Evolutionary conservation across 2,329 filamentous ascomycete genomes (phyloP), one percentile per base, ranked within the genome.

Genomic region (Microsporum audouinii): DNA sequence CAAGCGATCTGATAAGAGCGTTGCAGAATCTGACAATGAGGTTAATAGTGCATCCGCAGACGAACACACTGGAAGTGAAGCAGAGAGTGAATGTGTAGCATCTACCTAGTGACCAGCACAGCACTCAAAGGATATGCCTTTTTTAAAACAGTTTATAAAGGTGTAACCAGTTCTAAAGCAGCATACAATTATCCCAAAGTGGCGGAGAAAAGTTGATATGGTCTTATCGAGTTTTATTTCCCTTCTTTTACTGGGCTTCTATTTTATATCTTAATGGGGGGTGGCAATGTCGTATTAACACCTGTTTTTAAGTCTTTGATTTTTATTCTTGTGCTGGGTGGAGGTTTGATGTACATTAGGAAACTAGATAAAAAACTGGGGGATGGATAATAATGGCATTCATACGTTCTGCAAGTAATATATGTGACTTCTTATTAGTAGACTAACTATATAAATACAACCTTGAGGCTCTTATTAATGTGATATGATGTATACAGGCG

Each of bases 351-450:
- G 51, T 55, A 55, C 33, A 55, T 36, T 55, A 55, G 51, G 51
- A 55, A 55, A 55, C 36, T 55, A 55, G 51, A 55, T 55, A 55
- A 55, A 55, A 55, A 55, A 36, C 8, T n/a, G 51, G 51, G 51
- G 51, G 51, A 55, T 31, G 12, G 51, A 31, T 8, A 55, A 55
- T 55, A 38, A 36, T 55, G 36, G n/a, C 14, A 58, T 31, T 58
- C 36, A 41, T 45, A 23, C 33, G 36, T 45, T 58, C 36, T 36
- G 56, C 31, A 38, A 39, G 5, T 23, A 23, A 23, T 23, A 23
- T 17, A 57, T 38, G 10, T 38, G 10, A 23, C 10, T 57, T 38
- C n/a, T 23, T 36, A n/a, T n/a, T 39, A 57, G 23, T 10, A 7
- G 27, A 51, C 14, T 12, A 31, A 51, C 5, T 31, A 33, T 51